Evolutionary conservation across 306 rosid genomes (phyloP).

Genomic region (Potentilla sterilis): DNA sequence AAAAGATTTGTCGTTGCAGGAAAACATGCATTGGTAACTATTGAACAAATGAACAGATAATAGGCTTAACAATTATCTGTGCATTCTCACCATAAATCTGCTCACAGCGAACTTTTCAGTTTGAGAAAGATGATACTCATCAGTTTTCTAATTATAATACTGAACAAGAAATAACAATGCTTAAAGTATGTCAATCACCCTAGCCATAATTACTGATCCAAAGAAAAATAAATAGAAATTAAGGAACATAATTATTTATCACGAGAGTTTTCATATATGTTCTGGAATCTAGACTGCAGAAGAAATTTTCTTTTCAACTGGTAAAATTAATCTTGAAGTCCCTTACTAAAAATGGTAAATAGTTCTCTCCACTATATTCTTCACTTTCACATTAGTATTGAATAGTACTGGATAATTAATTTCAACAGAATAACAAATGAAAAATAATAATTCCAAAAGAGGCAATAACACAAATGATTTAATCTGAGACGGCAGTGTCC

Average conservation of each 20-base stretch:
- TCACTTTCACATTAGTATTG: not conserved
- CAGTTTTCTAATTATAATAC: not conserved
- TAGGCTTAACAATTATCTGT: not conserved
- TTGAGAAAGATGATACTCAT: not conserved
- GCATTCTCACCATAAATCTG: not conserved
- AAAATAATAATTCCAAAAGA: not conserved
- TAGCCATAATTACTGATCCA: not conserved
- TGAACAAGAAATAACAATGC: not conserved
- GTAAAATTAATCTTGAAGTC: not conserved
- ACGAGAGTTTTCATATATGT: not conserved
- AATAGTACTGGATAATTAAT: not conserved
- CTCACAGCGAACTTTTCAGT: not conserved
- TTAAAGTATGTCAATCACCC: not conserved
- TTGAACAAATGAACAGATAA: not conserved
- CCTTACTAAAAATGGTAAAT: not conserved
- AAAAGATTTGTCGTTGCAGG: not conserved
- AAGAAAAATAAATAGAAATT: not conserved
- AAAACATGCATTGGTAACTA: not conserved
- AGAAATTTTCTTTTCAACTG: not conserved
- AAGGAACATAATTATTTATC: not conserved
- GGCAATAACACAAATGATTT: not conserved
- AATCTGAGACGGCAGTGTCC: not conserved
- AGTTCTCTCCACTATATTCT: not conserved
- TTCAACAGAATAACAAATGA: not conserved
- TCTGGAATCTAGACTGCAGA: not conserved